A percentile compares a stretch with the other conserved stretches of the same genome.
phyloP scores from a whole-genome alignment of 257 asterid species.

The Nicotiana tabacum region DNA sequence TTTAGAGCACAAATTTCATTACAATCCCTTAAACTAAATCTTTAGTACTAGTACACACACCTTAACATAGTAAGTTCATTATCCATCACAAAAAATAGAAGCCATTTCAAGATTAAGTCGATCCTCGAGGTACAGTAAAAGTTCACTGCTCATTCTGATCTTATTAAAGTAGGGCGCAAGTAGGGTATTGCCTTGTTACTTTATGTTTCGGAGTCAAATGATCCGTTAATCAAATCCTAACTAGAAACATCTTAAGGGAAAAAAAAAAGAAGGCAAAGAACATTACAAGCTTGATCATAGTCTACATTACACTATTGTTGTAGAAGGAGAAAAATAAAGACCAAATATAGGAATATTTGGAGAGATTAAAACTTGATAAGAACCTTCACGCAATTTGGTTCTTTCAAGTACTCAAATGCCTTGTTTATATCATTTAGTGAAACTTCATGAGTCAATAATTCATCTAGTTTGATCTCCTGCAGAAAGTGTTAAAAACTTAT shows the following conservation, averaged over 20 bases:
- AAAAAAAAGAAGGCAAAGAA: background rate
- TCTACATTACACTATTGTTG: too few species aligned
- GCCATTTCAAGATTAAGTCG: too few species aligned
- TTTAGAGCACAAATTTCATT: too few species aligned
- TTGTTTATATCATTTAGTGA: conserved; percentile 47
- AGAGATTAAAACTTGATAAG: conserved; percentile 38
- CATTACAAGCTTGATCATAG: background rate
- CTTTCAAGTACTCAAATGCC: conserved; percentile 48
- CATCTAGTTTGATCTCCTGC: conserved; percentile 57
- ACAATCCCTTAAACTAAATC: background rate
- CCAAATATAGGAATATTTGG: too few species aligned
- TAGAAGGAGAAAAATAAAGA: too few species aligned
- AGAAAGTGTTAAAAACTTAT: background rate
- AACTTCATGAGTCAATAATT: conserved; percentile 54
- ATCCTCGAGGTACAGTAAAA: too few species aligned
- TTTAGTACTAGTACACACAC: background rate
- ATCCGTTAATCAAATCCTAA: too few species aligned
- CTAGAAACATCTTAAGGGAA: too few species aligned
- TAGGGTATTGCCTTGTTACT: too few species aligned
- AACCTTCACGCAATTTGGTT: conserved; percentile 47
- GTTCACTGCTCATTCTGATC: too few species aligned
- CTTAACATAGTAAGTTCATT: background rate
- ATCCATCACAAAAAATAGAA: background rate
- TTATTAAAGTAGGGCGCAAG: background rate
- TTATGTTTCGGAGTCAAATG: background rate